Evolutionary conservation across 768 basidiomycete genomes (phyloP).

Genomic region (Coprinopsis strossmayeri): DNA sequence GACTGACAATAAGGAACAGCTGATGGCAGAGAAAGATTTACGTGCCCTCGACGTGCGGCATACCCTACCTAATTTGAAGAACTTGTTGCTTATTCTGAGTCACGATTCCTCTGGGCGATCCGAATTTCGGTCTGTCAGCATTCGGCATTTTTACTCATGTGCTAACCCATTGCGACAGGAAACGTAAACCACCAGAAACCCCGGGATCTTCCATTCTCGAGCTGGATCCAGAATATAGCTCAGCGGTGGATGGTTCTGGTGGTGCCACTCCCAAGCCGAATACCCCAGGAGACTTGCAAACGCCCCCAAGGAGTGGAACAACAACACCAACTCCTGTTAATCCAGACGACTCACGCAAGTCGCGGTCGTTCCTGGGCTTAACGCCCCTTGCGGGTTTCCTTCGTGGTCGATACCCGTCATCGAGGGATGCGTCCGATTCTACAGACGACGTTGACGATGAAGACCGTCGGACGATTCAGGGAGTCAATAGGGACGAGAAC

Average conservation of each 20-base stretch:
- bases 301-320: constrained; percentile 47
- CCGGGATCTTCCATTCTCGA: constrained; percentile 10
- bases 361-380: constrained; percentile 48
- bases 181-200: constrained; percentile 9
- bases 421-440: constrained; percentile 15
- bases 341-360: constrained; percentile 32
- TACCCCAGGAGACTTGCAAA: constrained; percentile 25
- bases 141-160: not conserved
- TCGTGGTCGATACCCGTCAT: constrained; percentile 54
- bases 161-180: not conserved
- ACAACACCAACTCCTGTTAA: constrained; percentile 43
- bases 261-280: constrained; percentile 32
- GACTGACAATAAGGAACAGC: constrained; percentile 35
- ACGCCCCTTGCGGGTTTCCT: constrained; percentile 58
- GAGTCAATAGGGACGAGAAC: constrained; percentile 23
- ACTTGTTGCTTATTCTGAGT: constrained; percentile 80
- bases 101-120: constrained; percentile 49
- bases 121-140: constrained; percentile 12
- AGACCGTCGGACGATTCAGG: constrained; percentile 39
- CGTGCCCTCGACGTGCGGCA: constrained; percentile 91
- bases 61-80: constrained; percentile 95
- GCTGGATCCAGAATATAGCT: constrained; percentile 12
- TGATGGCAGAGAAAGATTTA: constrained; percentile 87
- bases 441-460: constrained; percentile 26
- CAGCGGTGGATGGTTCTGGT: constrained; percentile 19